phyloP scores from a whole-genome alignment of 768 basidiomycete genomes.

The Favolaschia claudopus region DNA sequence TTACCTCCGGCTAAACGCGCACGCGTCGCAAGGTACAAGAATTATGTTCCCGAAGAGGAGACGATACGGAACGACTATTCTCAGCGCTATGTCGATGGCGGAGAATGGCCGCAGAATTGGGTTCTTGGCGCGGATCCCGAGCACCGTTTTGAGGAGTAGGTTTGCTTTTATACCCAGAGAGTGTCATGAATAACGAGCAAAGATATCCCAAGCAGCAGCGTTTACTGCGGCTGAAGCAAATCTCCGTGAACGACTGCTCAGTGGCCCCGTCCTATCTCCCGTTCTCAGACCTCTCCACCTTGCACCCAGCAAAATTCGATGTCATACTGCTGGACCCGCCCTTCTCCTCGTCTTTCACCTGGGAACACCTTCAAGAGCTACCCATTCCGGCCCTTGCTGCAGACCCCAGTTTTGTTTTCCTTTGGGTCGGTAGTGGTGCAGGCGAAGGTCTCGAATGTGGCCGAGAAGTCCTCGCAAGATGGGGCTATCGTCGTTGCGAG shows the following conservation, averaged over 20 bases:
- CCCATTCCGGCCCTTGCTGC: slow-evolving; percentile 85
- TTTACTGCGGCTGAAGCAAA: slow-evolving; percentile 83
- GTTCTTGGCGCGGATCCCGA: slow-evolving; percentile 90
- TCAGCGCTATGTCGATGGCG: slow-evolving; percentile 87
- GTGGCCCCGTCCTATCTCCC: slow-evolving; percentile 79
- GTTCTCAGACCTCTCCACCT: slow-evolving; percentile 58
- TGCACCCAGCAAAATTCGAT: slow-evolving; percentile 83
- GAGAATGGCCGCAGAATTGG: slow-evolving; percentile 94
- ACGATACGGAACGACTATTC: slow-evolving; percentile 97
- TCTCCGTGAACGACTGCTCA: slow-evolving; percentile 72
- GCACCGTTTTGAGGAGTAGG: slow-evolving; percentile 92
- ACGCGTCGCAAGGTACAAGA: slow-evolving; percentile 70
- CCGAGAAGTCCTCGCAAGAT: slow-evolving; percentile 87
- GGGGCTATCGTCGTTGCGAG: slow-evolving; percentile 95
- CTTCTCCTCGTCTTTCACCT: slow-evolving; percentile 84
- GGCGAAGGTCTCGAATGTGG: slow-evolving; percentile 92
- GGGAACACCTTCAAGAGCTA: slow-evolving; percentile 83
- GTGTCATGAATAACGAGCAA: slow-evolving; percentile 5
- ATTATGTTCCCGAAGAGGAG: slow-evolving; percentile 94
- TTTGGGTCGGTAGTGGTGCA: slow-evolving; percentile 95
- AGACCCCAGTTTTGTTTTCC: slow-evolving; percentile 92
- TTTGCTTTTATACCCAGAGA: slow-evolving; percentile 20
- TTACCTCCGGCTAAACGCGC: slow-evolving; percentile 77
- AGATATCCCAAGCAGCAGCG: slow-evolving; percentile 96
- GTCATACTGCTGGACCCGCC: slow-evolving; percentile 92